Conservation (phyloP, 306 rosid genomes). For the Mimosa bimucronata region DNA sequence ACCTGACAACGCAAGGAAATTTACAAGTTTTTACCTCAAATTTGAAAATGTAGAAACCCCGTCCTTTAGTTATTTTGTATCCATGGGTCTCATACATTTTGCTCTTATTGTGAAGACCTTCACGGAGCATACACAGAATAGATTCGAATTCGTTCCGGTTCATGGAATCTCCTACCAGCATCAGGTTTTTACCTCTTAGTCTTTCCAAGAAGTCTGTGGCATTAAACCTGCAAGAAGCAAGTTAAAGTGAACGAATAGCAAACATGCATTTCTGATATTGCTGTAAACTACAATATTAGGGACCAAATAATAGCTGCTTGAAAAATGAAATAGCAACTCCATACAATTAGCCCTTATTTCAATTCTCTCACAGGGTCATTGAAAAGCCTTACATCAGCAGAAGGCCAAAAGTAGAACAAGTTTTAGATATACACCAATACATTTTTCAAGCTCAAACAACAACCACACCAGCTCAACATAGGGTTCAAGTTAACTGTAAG, state of each 20-base stretch:
- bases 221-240: constrained; percentile 71
- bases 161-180: constrained; percentile 97
- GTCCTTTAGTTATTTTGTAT: constrained; percentile 86
- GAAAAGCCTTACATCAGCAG: constrained; percentile 13
- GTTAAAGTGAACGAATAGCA: constrained; percentile 40
- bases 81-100: constrained; percentile 85
- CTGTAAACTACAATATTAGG: constrained; percentile 32
- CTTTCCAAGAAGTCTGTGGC: constrained; percentile 86
- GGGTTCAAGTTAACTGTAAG: constrained; percentile 10
- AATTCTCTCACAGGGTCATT: background rate
- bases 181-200: constrained; percentile 74
- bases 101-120: constrained; percentile 80
- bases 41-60: constrained; percentile 83
- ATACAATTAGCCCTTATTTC: constrained; percentile 20
- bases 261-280: constrained; percentile 23
- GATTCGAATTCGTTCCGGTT: constrained; percentile 96
- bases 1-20: constrained; percentile 19
- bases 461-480: background rate
- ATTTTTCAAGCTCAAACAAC: background rate
- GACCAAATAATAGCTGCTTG: constrained; percentile 22
- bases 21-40: constrained; percentile 63
- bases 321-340: constrained; percentile 24
- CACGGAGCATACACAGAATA: constrained; percentile 77
- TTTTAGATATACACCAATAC: constrained; percentile 4
- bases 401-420: constrained; percentile 23